A percentile compares a stretch with the other conserved stretches of the same genome.
phyloP scores from a whole-genome alignment of 345 rosid species.

The Heritiera fomes region DNA sequence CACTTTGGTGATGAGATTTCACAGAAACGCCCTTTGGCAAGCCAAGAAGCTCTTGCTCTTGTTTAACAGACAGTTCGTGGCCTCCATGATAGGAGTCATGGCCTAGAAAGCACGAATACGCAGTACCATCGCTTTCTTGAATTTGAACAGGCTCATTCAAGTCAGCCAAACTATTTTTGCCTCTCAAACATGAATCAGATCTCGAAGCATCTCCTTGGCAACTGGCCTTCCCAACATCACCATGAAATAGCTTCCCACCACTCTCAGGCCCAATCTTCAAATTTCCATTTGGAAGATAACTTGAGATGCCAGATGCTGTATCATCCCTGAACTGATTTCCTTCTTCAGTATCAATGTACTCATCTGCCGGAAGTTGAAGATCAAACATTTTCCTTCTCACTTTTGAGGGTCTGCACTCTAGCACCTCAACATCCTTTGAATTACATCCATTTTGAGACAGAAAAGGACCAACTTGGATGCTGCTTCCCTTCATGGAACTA shows the following conservation, averaged over 20 bases:
- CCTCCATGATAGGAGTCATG: slow-evolving; percentile 35
- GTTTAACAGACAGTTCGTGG: slow-evolving; percentile 36
- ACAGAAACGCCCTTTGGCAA: slow-evolving; percentile 40
- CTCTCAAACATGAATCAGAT: slow-evolving; percentile 42
- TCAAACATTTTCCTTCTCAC: slow-evolving; percentile 75
- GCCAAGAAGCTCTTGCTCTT: slow-evolving; percentile 38
- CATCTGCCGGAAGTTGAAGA: slow-evolving; percentile 83
- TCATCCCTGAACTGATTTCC: slow-evolving; percentile 36
- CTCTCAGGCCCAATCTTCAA: slow-evolving; percentile 38
- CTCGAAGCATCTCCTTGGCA: slow-evolving; percentile 37
- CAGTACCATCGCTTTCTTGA: slow-evolving; percentile 46
- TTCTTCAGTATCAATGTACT: slow-evolving; percentile 63
- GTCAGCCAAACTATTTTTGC: slow-evolving; percentile 55
- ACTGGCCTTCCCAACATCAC: slow-evolving; percentile 38
- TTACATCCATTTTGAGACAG: slow-evolving; percentile 51
- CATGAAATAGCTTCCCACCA: slow-evolving; percentile 35
- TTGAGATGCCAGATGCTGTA: slow-evolving; percentile 40
- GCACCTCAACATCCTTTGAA: slow-evolving; percentile 54
- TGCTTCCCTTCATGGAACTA: slow-evolving; percentile 52
- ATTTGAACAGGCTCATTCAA: slow-evolving; percentile 69
- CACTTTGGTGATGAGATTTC: slow-evolving; percentile 35
- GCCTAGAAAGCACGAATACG: slow-evolving; percentile 34
- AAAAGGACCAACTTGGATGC: slow-evolving; percentile 50
- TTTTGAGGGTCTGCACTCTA: slow-evolving; percentile 71
- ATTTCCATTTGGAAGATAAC: slow-evolving; percentile 47